Conservation (phyloP, 306 rosid genomes). For the Citrullus amarus region DNA sequence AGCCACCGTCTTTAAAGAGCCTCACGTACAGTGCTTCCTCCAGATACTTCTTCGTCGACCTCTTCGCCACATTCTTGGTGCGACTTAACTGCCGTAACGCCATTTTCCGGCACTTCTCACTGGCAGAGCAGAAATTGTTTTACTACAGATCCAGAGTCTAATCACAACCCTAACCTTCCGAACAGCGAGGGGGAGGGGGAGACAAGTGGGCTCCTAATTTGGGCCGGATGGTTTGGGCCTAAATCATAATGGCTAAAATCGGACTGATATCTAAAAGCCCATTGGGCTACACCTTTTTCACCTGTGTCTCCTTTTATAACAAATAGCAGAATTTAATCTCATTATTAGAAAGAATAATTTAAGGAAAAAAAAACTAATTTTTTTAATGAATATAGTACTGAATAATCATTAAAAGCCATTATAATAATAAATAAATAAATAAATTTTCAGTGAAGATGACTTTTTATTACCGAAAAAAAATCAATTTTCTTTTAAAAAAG, state of each 20-base stretch:
- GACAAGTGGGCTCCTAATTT: neutral
- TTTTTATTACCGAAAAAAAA: no score
- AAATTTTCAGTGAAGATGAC: no score
- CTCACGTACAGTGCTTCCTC: conserved; percentile 65
- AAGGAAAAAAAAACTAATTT: no score
- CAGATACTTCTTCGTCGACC: conserved; percentile 56
- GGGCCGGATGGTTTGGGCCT: neutral
- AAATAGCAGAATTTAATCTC: neutral
- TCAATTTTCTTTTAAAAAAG: no score
- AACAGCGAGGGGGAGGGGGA: neutral
- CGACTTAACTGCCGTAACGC: conserved; percentile 49
- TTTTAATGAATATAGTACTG: no score
- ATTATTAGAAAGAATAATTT: no score
- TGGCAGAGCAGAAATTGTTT: conserved; percentile 5
- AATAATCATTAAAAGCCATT: no score
- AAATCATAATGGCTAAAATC: neutral
- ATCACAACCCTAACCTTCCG: conserved; percentile 24
- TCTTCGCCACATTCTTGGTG: conserved; percentile 47
- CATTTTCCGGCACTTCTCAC: conserved; percentile 22
- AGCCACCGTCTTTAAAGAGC: conserved; percentile 67
- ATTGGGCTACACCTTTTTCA: neutral
- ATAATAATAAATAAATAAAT: no score
- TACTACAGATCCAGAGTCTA: neutral
- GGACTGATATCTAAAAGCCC: neutral
- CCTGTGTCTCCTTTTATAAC: neutral